These are phyloP conservation scores for Psidium guajava DNA, from an alignment of 345 rosid species.

Conservation along the genomic window DNA sequence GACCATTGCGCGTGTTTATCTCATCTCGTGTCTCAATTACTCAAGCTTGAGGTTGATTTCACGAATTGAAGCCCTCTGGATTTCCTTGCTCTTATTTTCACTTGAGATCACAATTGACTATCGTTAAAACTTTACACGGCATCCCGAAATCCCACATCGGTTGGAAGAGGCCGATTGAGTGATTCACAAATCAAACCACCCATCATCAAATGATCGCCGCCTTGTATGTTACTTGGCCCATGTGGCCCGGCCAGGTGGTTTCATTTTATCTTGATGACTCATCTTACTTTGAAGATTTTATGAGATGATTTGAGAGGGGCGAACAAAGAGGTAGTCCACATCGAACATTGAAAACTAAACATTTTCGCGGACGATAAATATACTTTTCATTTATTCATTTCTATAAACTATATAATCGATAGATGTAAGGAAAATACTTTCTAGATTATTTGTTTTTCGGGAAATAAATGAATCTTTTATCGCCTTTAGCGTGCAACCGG, in stretches of 20 bases:
- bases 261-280: neutral
- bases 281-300: too few species aligned
- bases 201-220: fast-evolving
- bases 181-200: neutral
- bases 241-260: fast-evolving
- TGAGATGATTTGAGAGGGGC: too few species aligned
- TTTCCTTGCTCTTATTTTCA: neutral
- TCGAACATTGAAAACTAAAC: too few species aligned
- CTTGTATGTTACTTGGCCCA: neutral
- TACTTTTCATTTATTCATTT: too few species aligned
- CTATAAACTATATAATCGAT: too few species aligned
- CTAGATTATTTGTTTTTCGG: neutral
- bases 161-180: neutral
- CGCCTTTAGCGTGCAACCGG: fast-evolving
- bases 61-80: too few species aligned
- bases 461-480: neutral
- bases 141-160: neutral
- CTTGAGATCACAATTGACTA: neutral
- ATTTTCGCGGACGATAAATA: too few species aligned
- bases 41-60: neutral
- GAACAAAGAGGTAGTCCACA: too few species aligned
- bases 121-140: neutral
- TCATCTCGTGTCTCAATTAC: neutral
- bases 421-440: neutral
- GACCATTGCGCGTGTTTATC: neutral